Evolutionary conservation across 2,329 filamentous ascomycete species (phyloP).

Genomic region (Lasiodiplodia sp.): DNA sequence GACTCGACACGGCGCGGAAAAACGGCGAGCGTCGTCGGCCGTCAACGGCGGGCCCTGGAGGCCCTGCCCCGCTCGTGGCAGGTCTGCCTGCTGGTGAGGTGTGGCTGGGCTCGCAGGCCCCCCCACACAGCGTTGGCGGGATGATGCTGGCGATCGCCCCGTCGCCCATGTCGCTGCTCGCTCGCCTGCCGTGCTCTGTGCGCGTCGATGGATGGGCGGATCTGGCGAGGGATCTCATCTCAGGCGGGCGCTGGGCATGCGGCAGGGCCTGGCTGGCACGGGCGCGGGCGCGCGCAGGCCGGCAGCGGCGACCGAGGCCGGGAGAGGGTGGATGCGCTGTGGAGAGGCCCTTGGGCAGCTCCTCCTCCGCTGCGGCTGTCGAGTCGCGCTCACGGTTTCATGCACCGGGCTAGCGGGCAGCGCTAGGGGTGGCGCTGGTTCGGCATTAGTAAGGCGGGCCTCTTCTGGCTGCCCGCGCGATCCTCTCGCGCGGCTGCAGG

Average conservation of each 20-base stretch:
- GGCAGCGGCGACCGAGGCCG: constrained; percentile 20
- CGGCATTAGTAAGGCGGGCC: constrained; percentile 26
- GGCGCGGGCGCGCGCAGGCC: constrained; percentile 12
- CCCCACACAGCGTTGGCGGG: constrained; percentile 22
- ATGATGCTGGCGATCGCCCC: constrained; percentile 21
- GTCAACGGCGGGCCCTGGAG: constrained; percentile 20
- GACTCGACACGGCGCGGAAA: constrained; percentile 13
- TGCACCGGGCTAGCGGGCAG: constrained; percentile 20
- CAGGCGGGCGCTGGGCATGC: constrained; percentile 6
- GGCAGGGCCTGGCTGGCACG: constrained; percentile 16
- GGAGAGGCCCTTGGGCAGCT: not conserved
- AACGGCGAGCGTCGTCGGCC: constrained; percentile 13
- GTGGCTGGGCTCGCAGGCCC: constrained; percentile 21
- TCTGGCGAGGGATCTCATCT: constrained; percentile 25
- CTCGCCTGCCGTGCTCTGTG: constrained; percentile 22
- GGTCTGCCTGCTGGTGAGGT: constrained; percentile 11
- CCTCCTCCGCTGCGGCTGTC: not conserved
- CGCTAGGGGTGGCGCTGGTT: constrained; percentile 18
- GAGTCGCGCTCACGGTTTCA: constrained; percentile 24
- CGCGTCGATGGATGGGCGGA: constrained; percentile 26
- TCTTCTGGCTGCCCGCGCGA: constrained; percentile 8
- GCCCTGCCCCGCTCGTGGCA: constrained; percentile 16
- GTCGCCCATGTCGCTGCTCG: constrained; percentile 25
- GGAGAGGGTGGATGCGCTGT: constrained; percentile 1
- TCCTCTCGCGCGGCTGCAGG: constrained; percentile 21